phyloP scores from a whole-genome alignment of 2,329 filamentous ascomycete species.

The Ophiostoma sp. region DNA sequence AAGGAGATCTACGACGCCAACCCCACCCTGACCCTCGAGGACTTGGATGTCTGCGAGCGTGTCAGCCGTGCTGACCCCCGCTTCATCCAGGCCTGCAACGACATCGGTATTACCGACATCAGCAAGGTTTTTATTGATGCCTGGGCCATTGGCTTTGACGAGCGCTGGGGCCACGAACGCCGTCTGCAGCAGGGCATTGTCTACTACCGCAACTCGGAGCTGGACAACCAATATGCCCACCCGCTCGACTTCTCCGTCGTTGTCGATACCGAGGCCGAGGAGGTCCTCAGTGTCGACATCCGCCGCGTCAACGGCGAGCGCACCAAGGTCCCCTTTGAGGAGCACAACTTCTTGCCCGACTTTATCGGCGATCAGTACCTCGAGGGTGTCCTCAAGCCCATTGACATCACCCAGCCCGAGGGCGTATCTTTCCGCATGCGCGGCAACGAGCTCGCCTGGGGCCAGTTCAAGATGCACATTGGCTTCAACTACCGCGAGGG shows the following conservation, averaged over 20 bases:
- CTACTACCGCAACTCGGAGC: slow-evolving; percentile 83
- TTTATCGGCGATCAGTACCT: slow-evolving; percentile 70
- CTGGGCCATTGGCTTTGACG: slow-evolving; percentile 93
- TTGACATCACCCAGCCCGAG: slow-evolving; percentile 68
- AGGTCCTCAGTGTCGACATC: slow-evolving; percentile 78
- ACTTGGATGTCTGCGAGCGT: slow-evolving; percentile 73
- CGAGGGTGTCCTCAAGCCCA: slow-evolving; percentile 65
- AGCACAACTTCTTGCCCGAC: slow-evolving; percentile 71
- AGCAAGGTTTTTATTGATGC: slow-evolving; percentile 92
- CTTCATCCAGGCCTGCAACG: slow-evolving; percentile 86
- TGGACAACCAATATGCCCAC: slow-evolving; percentile 86
- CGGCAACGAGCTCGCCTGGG: slow-evolving; percentile 74
- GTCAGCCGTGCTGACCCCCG: slow-evolving; percentile 71
- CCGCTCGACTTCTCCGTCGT: slow-evolving; percentile 92
- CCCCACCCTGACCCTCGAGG: slow-evolving; percentile 90
- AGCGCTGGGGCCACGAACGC: slow-evolving; percentile 72
- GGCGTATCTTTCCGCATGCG: slow-evolving; percentile 71
- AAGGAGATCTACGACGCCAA: slow-evolving; percentile 70
- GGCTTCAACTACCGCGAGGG: slow-evolving; percentile 95
- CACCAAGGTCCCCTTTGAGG: slow-evolving; percentile 65
- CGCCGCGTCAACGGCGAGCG: slow-evolving; percentile 71
- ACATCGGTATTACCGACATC: slow-evolving; percentile 79
- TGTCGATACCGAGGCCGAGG: slow-evolving; percentile 71
- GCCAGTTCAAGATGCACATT: slow-evolving; percentile 88
- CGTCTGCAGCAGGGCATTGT: slow-evolving; percentile 88